Evolutionary conservation across 179 eudicot species (phyloP).

Genomic region (Spinacia oleracea): DNA sequence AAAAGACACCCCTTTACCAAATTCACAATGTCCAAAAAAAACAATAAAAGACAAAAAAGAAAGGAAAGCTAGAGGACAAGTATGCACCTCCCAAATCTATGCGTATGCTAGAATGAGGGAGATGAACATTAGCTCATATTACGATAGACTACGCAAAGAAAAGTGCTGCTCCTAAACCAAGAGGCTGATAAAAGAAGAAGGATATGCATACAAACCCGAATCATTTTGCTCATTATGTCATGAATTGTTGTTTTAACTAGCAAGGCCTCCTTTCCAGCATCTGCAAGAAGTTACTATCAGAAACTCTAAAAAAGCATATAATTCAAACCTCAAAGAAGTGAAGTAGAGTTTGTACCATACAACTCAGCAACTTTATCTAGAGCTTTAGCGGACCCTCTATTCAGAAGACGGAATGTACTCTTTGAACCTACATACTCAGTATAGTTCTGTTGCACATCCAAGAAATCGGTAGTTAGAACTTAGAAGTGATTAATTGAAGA

Average conservation of each 20-base stretch:
- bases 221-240: constrained; percentile 98
- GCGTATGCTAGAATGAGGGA: not conserved
- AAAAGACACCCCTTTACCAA: not conserved
- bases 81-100: not conserved
- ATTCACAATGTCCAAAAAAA: not conserved
- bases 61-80: not conserved
- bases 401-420: constrained; percentile 94
- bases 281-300: constrained; percentile 47
- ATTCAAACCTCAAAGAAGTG: constrained; percentile 18
- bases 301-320: constrained; percentile 15
- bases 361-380: constrained; percentile 98
- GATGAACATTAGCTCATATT: not conserved
- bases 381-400: constrained; percentile 99
- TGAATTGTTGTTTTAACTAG: constrained; percentile 95
- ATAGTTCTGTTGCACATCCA: constrained; percentile 58
- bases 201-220: constrained; percentile 55
- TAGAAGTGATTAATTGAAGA: constrained; percentile 7
- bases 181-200: constrained; percentile 3
- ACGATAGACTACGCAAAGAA: not conserved
- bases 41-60: not conserved
- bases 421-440: constrained; percentile 84
- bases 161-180: not conserved
- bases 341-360: constrained; percentile 62
- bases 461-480: constrained; percentile 14
- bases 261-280: constrained; percentile 89